phyloP scores from a whole-genome alignment of 2,329 filamentous ascomycete species.

The Acrodontium crateriforme region DNA sequence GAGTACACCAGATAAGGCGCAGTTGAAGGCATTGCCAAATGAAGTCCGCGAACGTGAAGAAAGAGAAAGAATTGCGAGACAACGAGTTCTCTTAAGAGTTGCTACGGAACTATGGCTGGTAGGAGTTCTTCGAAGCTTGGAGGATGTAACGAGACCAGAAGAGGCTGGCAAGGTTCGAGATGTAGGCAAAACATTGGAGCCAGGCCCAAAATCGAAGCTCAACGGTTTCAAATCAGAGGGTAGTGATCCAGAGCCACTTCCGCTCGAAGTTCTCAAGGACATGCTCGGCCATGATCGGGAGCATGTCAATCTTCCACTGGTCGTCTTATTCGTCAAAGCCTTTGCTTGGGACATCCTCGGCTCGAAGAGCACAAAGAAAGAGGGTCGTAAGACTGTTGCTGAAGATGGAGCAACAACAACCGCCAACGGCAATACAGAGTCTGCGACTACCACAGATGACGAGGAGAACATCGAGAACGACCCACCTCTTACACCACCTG shows the following conservation, averaged over 20 bases:
- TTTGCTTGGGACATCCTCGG: constrained; percentile 94
- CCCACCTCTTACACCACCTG: constrained; percentile 58
- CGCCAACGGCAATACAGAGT: constrained; percentile 37
- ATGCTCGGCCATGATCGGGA: constrained; percentile 87
- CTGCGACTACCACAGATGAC: constrained; percentile 38
- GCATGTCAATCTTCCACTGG: constrained; percentile 76
- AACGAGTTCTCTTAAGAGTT: constrained; percentile 73
- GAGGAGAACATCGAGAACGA: constrained; percentile 43
- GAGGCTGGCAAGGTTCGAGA: constrained; percentile 50
- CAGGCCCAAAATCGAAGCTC: constrained; percentile 50
- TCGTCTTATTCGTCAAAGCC: constrained; percentile 89
- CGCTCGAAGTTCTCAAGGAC: constrained; percentile 94
- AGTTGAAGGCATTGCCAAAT: constrained; percentile 61
- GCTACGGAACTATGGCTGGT: constrained; percentile 96
- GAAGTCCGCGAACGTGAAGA: constrained; percentile 91
- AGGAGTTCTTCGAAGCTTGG: constrained; percentile 68
- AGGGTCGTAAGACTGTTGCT: constrained; percentile 71
- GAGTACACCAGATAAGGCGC: constrained; percentile 75
- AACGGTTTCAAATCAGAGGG: constrained; percentile 42
- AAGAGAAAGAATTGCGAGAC: constrained; percentile 77
- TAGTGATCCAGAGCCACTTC: constrained; percentile 75
- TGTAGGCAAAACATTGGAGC: constrained; percentile 37
- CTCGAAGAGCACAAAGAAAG: constrained; percentile 53
- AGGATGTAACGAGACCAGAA: constrained; percentile 51
- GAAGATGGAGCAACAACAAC: constrained; percentile 58